These are phyloP conservation scores for Eimeria acervulina DNA, from an alignment of 169 alveolate species.

Conservation along the genomic window DNA sequence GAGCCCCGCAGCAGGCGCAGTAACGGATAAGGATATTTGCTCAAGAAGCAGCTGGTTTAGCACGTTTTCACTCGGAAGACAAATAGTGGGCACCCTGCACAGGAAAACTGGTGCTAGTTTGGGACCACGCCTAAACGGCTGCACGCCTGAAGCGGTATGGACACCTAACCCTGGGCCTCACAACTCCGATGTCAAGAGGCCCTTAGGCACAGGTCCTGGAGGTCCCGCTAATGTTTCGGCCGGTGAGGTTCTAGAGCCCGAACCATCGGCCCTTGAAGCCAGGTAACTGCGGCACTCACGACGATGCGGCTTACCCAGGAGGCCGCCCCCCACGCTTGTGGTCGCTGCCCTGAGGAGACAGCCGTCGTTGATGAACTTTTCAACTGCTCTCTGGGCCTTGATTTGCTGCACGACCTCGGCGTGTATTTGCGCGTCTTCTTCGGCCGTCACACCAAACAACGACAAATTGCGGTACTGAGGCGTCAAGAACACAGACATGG, in stretches of 20 bases:
- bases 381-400: constrained; percentile 56
- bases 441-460: neutral
- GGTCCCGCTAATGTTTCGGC: neutral
- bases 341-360: constrained; percentile 78
- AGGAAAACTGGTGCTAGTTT: neutral
- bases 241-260: neutral
- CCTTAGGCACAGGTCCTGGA: neutral
- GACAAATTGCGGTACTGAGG: constrained; percentile 60
- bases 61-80: neutral
- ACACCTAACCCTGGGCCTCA: neutral
- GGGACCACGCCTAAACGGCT: neutral
- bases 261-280: neutral
- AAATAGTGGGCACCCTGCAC: neutral
- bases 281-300: neutral
- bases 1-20: neutral
- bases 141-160: neutral
- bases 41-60: neutral
- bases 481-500: constrained; percentile 49
- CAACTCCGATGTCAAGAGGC: neutral
- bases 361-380: constrained; percentile 80
- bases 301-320: constrained; percentile 71
- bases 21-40: neutral
- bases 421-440: constrained; percentile 3
- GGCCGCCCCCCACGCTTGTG: constrained; percentile 84
- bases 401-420: constrained; percentile 62